Conservation (phyloP, 2,329 filamentous ascomycete genomes). For the Epichloe elymi region DNA sequence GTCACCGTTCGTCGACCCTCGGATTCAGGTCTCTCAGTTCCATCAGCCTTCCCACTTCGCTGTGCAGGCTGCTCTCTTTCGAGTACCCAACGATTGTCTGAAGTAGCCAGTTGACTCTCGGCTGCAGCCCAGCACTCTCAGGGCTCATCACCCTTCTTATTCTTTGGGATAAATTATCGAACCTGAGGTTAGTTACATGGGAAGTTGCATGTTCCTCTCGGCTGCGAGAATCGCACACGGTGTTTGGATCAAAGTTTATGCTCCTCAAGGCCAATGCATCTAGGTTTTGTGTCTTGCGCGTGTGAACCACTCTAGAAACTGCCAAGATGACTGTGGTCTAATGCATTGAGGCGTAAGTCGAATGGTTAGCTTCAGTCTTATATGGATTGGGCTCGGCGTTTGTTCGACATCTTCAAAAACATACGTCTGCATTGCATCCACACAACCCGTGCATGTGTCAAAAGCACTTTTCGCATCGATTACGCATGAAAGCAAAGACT, state of each 20-base stretch:
- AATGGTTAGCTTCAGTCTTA: background rate
- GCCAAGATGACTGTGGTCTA: background rate
- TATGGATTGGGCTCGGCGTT: no score
- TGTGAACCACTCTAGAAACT: background rate
- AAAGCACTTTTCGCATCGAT: background rate
- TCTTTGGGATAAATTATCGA: background rate
- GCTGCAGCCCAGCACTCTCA: slow-evolving; percentile 6
- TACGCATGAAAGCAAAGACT: background rate
- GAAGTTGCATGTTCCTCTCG: background rate
- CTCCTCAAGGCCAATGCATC: background rate
- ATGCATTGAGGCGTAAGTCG: background rate
- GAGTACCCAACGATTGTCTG: slow-evolving; percentile 2
- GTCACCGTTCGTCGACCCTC: slow-evolving; percentile 13
- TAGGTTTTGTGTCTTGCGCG: background rate
- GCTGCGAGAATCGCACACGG: background rate
- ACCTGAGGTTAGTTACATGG: slow-evolving; percentile 1
- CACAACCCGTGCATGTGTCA: background rate
- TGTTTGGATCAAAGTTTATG: background rate
- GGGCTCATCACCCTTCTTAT: slow-evolving; percentile 5
- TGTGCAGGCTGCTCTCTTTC: slow-evolving; percentile 13
- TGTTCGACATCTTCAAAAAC: background rate
- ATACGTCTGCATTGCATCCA: background rate
- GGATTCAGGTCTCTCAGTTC: slow-evolving; percentile 17
- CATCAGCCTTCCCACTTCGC: slow-evolving; percentile 14
- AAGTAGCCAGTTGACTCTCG: slow-evolving; percentile 8